Evolutionary conservation across 352 stramenopile genomes (phyloP).

Genomic region (Phytophthora chlamydospora): DNA sequence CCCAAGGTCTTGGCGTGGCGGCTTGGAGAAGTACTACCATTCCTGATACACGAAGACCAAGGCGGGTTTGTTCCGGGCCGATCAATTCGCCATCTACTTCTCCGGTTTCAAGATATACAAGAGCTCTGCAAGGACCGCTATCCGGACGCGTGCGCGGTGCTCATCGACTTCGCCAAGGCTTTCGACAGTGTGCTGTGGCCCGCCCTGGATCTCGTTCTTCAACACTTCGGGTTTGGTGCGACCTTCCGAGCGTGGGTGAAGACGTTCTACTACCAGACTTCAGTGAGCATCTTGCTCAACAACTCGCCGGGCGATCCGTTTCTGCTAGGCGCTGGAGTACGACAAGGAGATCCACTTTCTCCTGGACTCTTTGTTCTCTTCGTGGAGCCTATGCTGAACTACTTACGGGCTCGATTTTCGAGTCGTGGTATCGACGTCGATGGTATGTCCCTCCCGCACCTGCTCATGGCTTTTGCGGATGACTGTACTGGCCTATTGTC

Average conservation of each 20-base stretch:
- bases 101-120: slow-evolving; percentile 20
- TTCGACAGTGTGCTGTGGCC: slow-evolving; percentile 17
- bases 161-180: slow-evolving; percentile 11
- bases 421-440: not conserved
- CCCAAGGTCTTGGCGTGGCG: slow-evolving; percentile 9
- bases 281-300: slow-evolving; percentile 18
- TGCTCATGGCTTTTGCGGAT: slow-evolving; percentile 13
- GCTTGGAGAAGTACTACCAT: slow-evolving; percentile 1
- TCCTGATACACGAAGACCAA: slow-evolving; percentile 20
- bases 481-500: slow-evolving; percentile 18
- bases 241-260: slow-evolving; percentile 18
- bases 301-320: slow-evolving; percentile 5
- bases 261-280: slow-evolving; percentile 18
- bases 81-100: slow-evolving; percentile 13
- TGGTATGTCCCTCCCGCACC: not conserved
- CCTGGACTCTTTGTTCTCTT: slow-evolving; percentile 22
- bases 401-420: not conserved
- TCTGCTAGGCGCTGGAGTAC: slow-evolving; percentile 7
- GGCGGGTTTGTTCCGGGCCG: slow-evolving; percentile 5
- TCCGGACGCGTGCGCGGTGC: slow-evolving; percentile 2
- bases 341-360: slow-evolving; percentile 23
- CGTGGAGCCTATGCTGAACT: slow-evolving; percentile 24
- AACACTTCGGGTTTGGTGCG: slow-evolving; percentile 23
- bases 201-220: slow-evolving; percentile 10
- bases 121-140: slow-evolving; percentile 1